Percentiles rank a stretch among this genome's conserved stretches.
phyloP scores from a whole-genome alignment of 345 rosid species.

The Rhodomyrtus tomentosa region DNA sequence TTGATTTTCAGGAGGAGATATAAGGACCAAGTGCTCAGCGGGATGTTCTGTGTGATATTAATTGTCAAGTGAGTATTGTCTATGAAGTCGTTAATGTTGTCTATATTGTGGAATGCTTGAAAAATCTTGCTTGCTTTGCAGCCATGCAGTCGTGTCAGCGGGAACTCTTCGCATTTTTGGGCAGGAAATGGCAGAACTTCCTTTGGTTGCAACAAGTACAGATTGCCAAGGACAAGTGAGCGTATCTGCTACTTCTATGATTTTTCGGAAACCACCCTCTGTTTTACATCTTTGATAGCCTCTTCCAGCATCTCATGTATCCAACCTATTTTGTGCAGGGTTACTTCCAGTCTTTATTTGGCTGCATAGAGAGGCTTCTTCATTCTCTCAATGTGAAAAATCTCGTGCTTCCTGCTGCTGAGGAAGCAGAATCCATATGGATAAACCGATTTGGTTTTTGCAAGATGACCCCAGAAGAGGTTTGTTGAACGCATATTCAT shows the following conservation, averaged over 20 bases:
- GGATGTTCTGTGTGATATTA: slow-evolving; percentile 80
- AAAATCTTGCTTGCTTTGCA: slow-evolving; percentile 15
- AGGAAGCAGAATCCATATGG: slow-evolving; percentile 88
- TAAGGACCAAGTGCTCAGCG: slow-evolving; percentile 66
- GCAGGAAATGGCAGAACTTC: slow-evolving; percentile 82
- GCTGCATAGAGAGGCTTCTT: slow-evolving; percentile 63
- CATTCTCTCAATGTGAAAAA: slow-evolving; percentile 52
- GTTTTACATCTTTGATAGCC: background rate
- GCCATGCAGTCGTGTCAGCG: slow-evolving; percentile 67
- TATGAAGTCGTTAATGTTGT: background rate
- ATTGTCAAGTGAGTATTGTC: slow-evolving; percentile 58
- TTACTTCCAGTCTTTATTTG: slow-evolving; percentile 69
- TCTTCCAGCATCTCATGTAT: background rate
- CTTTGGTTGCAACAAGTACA: slow-evolving; percentile 71
- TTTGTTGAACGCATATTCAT: slow-evolving; percentile 1
- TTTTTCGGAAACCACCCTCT: background rate
- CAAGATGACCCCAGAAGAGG: slow-evolving; percentile 56
- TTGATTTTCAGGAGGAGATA: slow-evolving; percentile 24
- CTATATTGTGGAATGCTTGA: background rate
- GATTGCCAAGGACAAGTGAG: slow-evolving; percentile 67
- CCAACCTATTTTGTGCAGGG: slow-evolving; percentile 34
- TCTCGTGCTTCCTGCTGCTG: slow-evolving; percentile 82
- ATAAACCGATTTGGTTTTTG: slow-evolving; percentile 68
- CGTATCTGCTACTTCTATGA: background rate
- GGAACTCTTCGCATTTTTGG: slow-evolving; percentile 79